These are phyloP conservation scores for Leucaena leucocephala DNA, from an alignment of 306 rosid species.

Conservation along the genomic window DNA sequence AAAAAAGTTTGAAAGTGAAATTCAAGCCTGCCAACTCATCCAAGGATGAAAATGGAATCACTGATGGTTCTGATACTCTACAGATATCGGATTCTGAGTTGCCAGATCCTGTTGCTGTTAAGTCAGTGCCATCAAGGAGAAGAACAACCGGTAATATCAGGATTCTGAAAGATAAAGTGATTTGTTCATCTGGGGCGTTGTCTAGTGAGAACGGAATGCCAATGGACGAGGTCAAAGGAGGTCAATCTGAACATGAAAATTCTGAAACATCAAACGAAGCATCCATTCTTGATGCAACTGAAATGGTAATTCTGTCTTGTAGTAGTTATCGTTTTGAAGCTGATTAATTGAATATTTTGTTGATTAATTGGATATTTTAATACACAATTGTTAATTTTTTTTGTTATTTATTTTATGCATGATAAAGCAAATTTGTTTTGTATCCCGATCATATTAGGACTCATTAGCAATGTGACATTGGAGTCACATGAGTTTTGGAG, in stretches of 20 bases:
- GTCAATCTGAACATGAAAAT: slow-evolving; percentile 48
- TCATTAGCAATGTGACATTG: not conserved
- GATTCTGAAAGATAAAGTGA: slow-evolving; percentile 64
- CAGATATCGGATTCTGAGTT: slow-evolving; percentile 56
- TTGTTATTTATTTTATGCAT: not conserved
- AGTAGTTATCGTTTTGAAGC: slow-evolving; percentile 6
- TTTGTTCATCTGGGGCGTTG: slow-evolving; percentile 55
- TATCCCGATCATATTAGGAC: not conserved
- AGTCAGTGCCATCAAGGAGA: slow-evolving; percentile 80
- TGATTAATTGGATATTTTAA: not conserved
- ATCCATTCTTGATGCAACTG: slow-evolving; percentile 44
- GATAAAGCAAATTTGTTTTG: slow-evolving; percentile 2
- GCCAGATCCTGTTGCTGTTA: slow-evolving; percentile 71
- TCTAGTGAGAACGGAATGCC: slow-evolving; percentile 44
- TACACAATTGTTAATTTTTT: slow-evolving; percentile 8
- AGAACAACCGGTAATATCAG: slow-evolving; percentile 67
- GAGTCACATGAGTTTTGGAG: not conserved
- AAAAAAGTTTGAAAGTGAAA: slow-evolving; percentile 61
- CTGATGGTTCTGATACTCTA: slow-evolving; percentile 53
- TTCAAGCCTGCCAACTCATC: slow-evolving; percentile 54
- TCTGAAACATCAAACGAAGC: slow-evolving; percentile 46
- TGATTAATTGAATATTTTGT: slow-evolving; percentile 1
- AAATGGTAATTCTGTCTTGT: slow-evolving; percentile 49
- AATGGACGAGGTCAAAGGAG: slow-evolving; percentile 43
- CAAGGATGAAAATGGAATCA: slow-evolving; percentile 54